These are phyloP conservation scores for Yarrowia hollandica DNA, from an alignment of 805 yeast species.

Conservation along the genomic window DNA sequence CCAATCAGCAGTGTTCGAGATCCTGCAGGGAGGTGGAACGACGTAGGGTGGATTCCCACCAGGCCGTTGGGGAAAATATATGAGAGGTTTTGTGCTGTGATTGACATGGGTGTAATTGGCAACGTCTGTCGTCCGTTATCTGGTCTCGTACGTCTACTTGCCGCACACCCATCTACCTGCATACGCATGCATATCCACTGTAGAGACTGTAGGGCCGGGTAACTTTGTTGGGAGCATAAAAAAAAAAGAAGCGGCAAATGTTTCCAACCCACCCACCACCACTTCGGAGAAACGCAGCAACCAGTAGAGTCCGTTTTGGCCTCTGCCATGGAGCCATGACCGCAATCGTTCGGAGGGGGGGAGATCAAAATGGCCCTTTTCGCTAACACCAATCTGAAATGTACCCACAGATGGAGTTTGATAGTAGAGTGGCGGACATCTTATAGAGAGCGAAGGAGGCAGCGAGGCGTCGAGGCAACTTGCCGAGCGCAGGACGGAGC, in stretches of 20 bases:
- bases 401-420: conserved; percentile 28
- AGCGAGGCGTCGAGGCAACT: no score
- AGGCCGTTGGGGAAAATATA: conserved; percentile 66
- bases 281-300: conserved; percentile 26
- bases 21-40: conserved; percentile 62
- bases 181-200: not conserved
- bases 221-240: not conserved
- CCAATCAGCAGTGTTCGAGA: conserved; percentile 81
- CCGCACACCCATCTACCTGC: not conserved
- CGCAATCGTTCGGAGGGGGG: conserved; percentile 26
- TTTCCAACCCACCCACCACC: conserved; percentile 22
- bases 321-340: conserved; percentile 29
- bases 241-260: no score
- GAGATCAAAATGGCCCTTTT: conserved; percentile 26
- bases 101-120: conserved; percentile 36
- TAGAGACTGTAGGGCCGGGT: not conserved
- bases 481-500: no score
- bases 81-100: conserved; percentile 62
- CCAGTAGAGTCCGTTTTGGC: conserved; percentile 29
- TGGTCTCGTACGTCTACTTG: no score
- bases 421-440: conserved; percentile 28
- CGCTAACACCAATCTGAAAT: conserved; percentile 29
- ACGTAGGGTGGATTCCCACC: conserved; percentile 68
- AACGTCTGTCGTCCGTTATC: no score
- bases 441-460: not conserved